Evolutionary conservation across 768 basidiomycete species (phyloP), one percentile per base, ranked within the genome.

Genomic region (Tulasnella sp.): DNA sequence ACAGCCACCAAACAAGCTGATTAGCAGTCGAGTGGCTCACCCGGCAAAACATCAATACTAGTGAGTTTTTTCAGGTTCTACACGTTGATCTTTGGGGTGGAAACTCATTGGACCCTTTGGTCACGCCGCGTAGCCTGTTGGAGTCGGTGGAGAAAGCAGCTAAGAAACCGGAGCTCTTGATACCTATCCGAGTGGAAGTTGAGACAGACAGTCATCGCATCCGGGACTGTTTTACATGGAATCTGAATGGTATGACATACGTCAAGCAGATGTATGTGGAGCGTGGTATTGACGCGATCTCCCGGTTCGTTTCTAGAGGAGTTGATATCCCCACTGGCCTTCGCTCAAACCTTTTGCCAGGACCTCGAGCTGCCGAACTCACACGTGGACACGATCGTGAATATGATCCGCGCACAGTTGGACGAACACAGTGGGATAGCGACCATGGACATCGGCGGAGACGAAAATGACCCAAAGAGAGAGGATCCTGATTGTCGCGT

Each of bases 201-300:
- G 93, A 97, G 68, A 91, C 87, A 10, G 89, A 91, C 10, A 86
- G 86, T 0, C 88, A 89, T 67, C 77, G 93, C 66, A 81, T 99
- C 69, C 84, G 93, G 43, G 96, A 99, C 67, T 86, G 85, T 66
- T 98, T 99, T 70, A 80, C 90, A 10, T 99, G 96, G 96, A 96
- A 98, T 66, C 71, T 92, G 48, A 82, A 90, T 68, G 94, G 74
- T 74, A 56, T 2, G 0, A 30, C 30, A 3, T 30, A 49, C 54
- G 0, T 31, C 29, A 11, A 41, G 21, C 17, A 38, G 34, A 38
- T 7, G 5, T 15, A 38, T 38, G 15, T 38, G 7, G 34, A 15
- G 34, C 7, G 7, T 34, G 17, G 31, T 24, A 45, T 10, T 31
- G 17, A 15, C 3, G 27, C 21, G 15, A 22, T n/a, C 15, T 2